These are phyloP conservation scores for Clitoria ternatea DNA, from an alignment of 306 rosid species.

Conservation along the genomic window DNA sequence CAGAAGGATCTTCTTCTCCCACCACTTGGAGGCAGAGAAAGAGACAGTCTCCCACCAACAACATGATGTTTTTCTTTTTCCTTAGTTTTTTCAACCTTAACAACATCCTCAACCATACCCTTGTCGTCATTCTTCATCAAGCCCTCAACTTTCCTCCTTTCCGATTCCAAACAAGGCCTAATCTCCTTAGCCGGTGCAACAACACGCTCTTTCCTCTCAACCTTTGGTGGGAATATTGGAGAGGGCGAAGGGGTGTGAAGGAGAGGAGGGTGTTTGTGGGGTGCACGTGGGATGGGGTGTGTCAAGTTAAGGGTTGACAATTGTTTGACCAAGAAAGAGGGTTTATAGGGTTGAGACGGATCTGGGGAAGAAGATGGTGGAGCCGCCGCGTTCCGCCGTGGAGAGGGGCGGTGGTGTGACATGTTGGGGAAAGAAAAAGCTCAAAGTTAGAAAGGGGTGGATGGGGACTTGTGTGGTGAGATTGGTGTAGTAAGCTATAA, in stretches of 20 bases:
- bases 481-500: neutral
- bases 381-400: conserved; percentile 42
- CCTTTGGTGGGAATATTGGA: conserved; percentile 30
- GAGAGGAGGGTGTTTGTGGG: conserved; percentile 27
- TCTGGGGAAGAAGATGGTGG: too few species aligned
- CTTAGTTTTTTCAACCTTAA: conserved; percentile 27
- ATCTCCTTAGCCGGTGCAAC: too few species aligned
- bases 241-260: conserved; percentile 42
- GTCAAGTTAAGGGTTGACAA: conserved; percentile 39
- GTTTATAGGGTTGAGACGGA: conserved; percentile 31
- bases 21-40: conserved; percentile 32
- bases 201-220: conserved; percentile 20
- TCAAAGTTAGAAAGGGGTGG: neutral
- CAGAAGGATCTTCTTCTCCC: conserved; percentile 67
- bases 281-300: neutral
- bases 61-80: conserved; percentile 24
- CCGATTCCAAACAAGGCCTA: conserved; percentile 29
- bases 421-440: neutral
- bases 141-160: conserved; percentile 36
- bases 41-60: conserved; percentile 32
- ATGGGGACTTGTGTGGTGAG: conserved; percentile 40
- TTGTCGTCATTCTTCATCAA: conserved; percentile 2
- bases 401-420: conserved; percentile 56
- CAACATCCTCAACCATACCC: conserved; percentile 17
- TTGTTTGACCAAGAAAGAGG: conserved; percentile 34